Evolutionary conservation across 805 yeast genomes (phyloP), one percentile per base, ranked within the genome.

Genomic region (Clavispora phyllophila): DNA sequence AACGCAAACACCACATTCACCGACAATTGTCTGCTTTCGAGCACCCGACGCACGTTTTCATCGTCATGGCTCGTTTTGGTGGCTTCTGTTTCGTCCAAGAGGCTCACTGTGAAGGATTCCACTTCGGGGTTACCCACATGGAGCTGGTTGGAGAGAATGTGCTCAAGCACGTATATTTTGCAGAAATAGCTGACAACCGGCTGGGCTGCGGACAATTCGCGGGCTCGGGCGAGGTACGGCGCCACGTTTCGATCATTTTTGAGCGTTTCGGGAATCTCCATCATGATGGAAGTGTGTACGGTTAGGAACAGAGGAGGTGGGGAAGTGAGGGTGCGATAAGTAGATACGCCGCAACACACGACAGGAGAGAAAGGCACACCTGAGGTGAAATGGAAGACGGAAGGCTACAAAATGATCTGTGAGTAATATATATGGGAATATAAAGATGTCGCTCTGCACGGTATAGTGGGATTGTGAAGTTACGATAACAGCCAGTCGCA

Each of bases 171-270:
- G 56, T 84, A 82, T 39, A 55, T 49, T 60, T 71, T 73, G 62
- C 93, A 84, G 61, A 76, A 85, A 61, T 87, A 87, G 5, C 91
- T 70, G 23, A 87, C 75, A 9, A 82, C 64, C 0, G 95, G 89
- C 47, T 86, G 83, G 9, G 70, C 73, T 0, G 53, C 45, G 15
- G 63, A 69, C 32, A 87, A 54, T 51, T 88, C 96, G 9, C 58
- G 61, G 17, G 87, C 70, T 7, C 90, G 71, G 6, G 68, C 61
- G 14, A 81, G 60, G 48, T 59, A 80, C 0, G 81, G 75, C 0
- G 71, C 62, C 28, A 79, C 64, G 2, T 57, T 47, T 49, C 69
- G 69, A 36, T 63, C 41, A 70, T 73, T 5, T 54, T 50, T 35
- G 48, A 49, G 36, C 14, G 41, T 28, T 15, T 38, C 43, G 25